A percentile compares a stretch with the other conserved stretches of the same genome.
Conservation (phyloP, 1,284 basidiomycete species). For the Erythrobasidium hasegawianum region DNA sequence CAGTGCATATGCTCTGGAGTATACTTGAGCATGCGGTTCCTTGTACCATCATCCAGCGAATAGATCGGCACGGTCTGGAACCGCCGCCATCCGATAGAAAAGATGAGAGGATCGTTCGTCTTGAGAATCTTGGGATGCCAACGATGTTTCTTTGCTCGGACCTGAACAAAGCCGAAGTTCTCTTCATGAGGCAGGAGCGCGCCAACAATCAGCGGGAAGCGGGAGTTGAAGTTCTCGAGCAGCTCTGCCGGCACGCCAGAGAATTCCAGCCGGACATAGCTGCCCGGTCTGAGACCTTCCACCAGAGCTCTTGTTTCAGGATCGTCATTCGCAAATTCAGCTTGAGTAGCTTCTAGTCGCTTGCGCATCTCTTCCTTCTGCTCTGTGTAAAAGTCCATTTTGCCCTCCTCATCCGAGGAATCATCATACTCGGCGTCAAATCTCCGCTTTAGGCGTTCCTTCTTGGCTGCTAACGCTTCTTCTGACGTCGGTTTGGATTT, state of each 20-base stretch:
- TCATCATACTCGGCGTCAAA: constrained; percentile 97
- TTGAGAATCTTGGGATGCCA: constrained; percentile 93
- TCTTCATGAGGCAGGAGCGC: constrained; percentile 89
- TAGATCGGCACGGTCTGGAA: constrained; percentile 96
- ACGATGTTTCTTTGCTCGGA: constrained; percentile 91
- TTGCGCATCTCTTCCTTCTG: constrained; percentile 87
- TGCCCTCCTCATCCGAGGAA: constrained; percentile 60
- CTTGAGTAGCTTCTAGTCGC: constrained; percentile 77
- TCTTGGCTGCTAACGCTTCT: constrained; percentile 72
- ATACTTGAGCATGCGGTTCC: constrained; percentile 99
- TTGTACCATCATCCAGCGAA: constrained; percentile 91
- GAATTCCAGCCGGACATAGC: constrained; percentile 92
- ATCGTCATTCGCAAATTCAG: constrained; percentile 80
- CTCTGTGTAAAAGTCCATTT: constrained; percentile 81
- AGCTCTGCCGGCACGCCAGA: constrained; percentile 81
- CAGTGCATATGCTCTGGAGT: constrained; percentile 99
- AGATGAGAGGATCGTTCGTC: constrained; percentile 93
- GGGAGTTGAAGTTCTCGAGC: constrained; percentile 87
- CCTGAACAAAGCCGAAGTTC: constrained; percentile 87
- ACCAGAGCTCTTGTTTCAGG: constrained; percentile 73
- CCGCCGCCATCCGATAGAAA: constrained; percentile 91
- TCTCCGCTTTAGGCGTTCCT: constrained; percentile 85
- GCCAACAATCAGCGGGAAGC: constrained; percentile 85
- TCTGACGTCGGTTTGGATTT: constrained; percentile 36
- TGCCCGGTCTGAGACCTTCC: constrained; percentile 84